Percentiles rank a stretch among this genome's conserved stretches.
Evolutionary conservation across 2,329 filamentous ascomycete species (phyloP).

Genomic region (Cordyceps sp.): DNA sequence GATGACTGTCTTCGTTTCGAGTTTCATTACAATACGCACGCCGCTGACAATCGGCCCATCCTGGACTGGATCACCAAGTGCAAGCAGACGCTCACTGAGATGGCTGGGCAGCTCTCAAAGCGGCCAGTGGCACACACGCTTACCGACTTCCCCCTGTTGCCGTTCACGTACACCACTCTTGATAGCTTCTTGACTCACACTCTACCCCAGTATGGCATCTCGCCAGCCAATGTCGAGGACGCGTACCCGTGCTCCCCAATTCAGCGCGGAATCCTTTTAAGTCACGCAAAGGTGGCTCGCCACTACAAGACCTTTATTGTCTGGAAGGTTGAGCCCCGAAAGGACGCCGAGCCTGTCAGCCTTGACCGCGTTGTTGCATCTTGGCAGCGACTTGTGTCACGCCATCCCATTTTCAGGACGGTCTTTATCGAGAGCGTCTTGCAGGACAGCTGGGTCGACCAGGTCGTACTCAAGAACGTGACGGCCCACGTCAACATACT

Average conservation of each 20-base stretch:
- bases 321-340: too few relatives aligned
- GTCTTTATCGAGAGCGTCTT: slow-evolving; percentile 2
- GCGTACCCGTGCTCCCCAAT: slow-evolving; percentile 19
- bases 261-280: slow-evolving; percentile 19
- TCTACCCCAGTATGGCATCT: slow-evolving; percentile 1
- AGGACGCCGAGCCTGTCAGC: too few relatives aligned
- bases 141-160: slow-evolving; percentile 16
- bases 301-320: slow-evolving; percentile 4
- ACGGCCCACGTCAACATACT: neutral
- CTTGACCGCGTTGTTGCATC: too few relatives aligned
- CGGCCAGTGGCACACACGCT: slow-evolving; percentile 7
- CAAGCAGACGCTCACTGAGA: neutral
- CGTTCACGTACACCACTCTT: slow-evolving; percentile 1
- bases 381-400: slow-evolving; percentile 4
- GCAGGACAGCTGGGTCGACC: neutral
- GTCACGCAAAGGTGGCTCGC: slow-evolving; percentile 7
- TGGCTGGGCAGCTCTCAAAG: neutral
- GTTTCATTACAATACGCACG: slow-evolving; percentile 2
- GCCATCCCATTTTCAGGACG: slow-evolving; percentile 4
- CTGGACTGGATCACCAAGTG: neutral
- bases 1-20: slow-evolving; percentile 1
- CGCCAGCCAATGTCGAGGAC: slow-evolving; percentile 2
- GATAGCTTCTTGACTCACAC: neutral
- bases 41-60: slow-evolving; percentile 2
- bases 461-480: neutral